Base-by-base conservation (phyloP, 139 green algal species). In the Picochlorum sp. region DNA sequence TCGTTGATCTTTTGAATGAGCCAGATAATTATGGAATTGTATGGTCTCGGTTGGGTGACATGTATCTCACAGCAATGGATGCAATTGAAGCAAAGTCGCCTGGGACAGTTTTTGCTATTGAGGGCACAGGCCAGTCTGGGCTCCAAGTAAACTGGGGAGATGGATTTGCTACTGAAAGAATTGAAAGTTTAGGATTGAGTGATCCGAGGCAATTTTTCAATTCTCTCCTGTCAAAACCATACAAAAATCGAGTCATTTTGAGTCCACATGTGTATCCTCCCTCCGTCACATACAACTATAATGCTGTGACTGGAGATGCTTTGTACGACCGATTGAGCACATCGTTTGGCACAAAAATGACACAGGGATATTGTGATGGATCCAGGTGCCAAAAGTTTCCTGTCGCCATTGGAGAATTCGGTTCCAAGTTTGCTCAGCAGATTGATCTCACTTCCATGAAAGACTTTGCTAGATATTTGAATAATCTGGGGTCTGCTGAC, bases 161-260 rank as follows among this genome's bases (percentile, higher is more conserved):
- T 20, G 69, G 69, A 59, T 75, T 71, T 45, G 54, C 59, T 41
- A 75, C 69, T 3, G 51, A 65, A 50, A 2, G 47, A 54, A 54
- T 54, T 54, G 47, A 52, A 2, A 52, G 18, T 21, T 52, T 52
- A 20, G 47, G 47, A n/a, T 52, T 52, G 47, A 52, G 47, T 52
- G 74, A 84, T 63, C 62, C 78, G 58, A 76, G 61, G 34, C 70
- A 62, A 38, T 84, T 84, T 63, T 84, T 84, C 41, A 34, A 62
- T 28, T 45, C 61, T 8, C 63, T 80, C 10, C 15, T 74, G 41
- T 49, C 11, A 18, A 78, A 78, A 60, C 65, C 65, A 9, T 81
- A 81, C 65, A 79, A 69, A 45, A 32, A 23, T 14, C 51, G 49
- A 26, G n/a, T 44, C 20, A 47, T 37, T n/a, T 54, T 54, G 47